phyloP scores from a whole-genome alignment of 1,284 basidiomycete species.

The Hypsizygus ulmarius region DNA sequence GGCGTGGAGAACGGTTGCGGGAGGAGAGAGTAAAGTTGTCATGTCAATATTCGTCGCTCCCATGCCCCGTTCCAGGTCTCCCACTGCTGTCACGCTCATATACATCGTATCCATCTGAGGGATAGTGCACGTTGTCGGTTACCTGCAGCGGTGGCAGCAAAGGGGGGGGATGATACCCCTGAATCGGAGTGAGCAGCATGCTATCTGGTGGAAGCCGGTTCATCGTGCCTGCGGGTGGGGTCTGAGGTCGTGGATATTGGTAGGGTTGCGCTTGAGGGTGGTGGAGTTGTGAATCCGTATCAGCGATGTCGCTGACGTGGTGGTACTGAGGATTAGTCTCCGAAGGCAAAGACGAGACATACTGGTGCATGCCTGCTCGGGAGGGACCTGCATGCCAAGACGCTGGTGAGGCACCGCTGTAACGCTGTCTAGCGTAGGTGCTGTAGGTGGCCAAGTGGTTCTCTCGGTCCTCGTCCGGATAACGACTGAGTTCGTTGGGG shows the following conservation, averaged over 20 bases:
- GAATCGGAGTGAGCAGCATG: slow-evolving; percentile 43
- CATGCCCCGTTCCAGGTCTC: slow-evolving; percentile 40
- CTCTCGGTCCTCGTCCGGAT: slow-evolving; percentile 31
- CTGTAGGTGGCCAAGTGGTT: slow-evolving; percentile 27
- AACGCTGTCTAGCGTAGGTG: slow-evolving; percentile 27
- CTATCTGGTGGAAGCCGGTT: slow-evolving; percentile 41
- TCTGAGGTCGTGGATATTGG: slow-evolving; percentile 14
- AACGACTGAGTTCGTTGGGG: slow-evolving; percentile 33
- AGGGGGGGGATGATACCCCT: slow-evolving; percentile 33
- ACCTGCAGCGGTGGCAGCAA: slow-evolving; percentile 30
- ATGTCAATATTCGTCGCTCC: slow-evolving; percentile 34
- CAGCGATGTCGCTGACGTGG: slow-evolving; percentile 22
- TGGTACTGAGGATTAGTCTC: slow-evolving; percentile 17
- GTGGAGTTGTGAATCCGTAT: slow-evolving; percentile 17
- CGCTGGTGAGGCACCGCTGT: slow-evolving; percentile 25
- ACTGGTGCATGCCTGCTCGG: slow-evolving; percentile 16
- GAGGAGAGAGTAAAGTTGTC: slow-evolving; percentile 31
- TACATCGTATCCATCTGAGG: slow-evolving; percentile 32
- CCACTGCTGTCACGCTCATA: slow-evolving; percentile 36
- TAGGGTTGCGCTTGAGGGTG: slow-evolving; percentile 17
- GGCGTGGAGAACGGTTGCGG: neutral
- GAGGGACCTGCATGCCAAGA: slow-evolving; percentile 32
- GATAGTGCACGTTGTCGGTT: slow-evolving; percentile 24
- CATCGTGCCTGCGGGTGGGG: slow-evolving; percentile 22
- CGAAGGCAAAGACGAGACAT: slow-evolving; percentile 23